Base-by-base conservation (phyloP, 2,329 filamentous ascomycete genomes). In the Fusarium euwallaceae region DNA sequence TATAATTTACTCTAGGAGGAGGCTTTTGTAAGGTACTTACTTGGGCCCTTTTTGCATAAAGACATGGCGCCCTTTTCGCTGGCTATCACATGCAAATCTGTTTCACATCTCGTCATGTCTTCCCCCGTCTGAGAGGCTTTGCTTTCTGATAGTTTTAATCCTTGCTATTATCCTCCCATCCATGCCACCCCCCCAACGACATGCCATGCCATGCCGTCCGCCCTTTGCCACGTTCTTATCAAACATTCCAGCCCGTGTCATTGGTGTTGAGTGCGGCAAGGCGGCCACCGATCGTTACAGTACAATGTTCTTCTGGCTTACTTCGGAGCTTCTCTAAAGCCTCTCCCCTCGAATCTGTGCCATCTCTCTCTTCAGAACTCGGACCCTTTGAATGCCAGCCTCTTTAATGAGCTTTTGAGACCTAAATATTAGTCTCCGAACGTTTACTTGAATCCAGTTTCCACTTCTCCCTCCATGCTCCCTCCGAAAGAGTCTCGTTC, bases 81-180 rank as follows among this genome's bases (percentile, higher is more conserved):
- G 67, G 62, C 59, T 61, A 70, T 78, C 76, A 78, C 76, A 78
- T 78, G 76, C 58, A 76, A 78, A 78, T 64, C 20, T 76, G 74
- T 74, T 73, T 73, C 72, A 71, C 61, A 63, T 70, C 48, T 66
- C 64, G 61, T 75, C 71, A 78, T 76, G 59, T 62, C 58, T 34
- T 58, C 53, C 32, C 32, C 14, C 62, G 56, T 61, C 53, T 63
- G 45, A 67, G 45, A 67, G 45, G 39, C 45, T 64, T 64, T 69
- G 48, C 27, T 53, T 27, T 32, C 48, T 45, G n/a, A 39, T 2
- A 39, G 16, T 51, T 51, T 34, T 34, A 34, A 34, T 66, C 56
- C 69, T 45, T 67, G 66, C 37, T 39, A 45, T 53, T 59, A 55
- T 53, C 24, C 32, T 34, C 16, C n/a, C 63, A 32, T 45, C 58